A percentile compares a stretch with the other conserved stretches of the same genome.
These are phyloP conservation scores for Spathaspora girioi DNA, from an alignment of 805 yeast genomes.

Conservation along the genomic window DNA sequence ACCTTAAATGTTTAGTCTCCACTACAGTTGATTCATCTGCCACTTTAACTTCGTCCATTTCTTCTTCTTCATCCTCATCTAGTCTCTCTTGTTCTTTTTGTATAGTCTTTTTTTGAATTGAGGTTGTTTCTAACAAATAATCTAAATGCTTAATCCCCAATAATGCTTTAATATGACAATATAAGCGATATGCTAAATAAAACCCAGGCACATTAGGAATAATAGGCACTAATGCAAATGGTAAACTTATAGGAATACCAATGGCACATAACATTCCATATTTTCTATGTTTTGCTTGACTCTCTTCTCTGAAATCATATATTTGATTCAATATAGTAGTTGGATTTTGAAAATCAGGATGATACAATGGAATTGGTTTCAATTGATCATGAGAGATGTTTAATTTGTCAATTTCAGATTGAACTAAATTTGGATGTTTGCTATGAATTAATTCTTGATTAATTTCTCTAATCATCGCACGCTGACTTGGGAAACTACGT, in stretches of 20 bases:
- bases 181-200: conserved; percentile 74
- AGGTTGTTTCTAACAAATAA: conserved; percentile 41
- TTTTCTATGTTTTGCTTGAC: conserved; percentile 52
- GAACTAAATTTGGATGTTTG: conserved; percentile 14
- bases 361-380: conserved; percentile 38
- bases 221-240: conserved; percentile 78
- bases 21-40: conserved; percentile 5
- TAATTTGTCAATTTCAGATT: conserved; percentile 22
- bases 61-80: conserved; percentile 1
- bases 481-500: conserved; percentile 69
- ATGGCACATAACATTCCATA: conserved; percentile 50
- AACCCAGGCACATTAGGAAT: conserved; percentile 92
- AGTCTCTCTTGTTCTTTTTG: neutral
- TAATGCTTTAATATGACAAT: conserved; percentile 79
- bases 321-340: conserved; percentile 36
- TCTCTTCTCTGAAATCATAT: conserved; percentile 36
- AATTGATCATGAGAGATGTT: conserved; percentile 26
- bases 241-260: conserved; percentile 74
- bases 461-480: conserved; percentile 51
- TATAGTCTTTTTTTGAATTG: conserved; percentile 1
- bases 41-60: neutral
- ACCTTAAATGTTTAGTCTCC: conserved; percentile 21
- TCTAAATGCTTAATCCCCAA: conserved; percentile 69
- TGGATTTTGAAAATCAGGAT: conserved; percentile 33
- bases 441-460: conserved; percentile 20